A percentile compares a stretch with the other conserved stretches of the same genome.
Evolutionary conservation across 106 monocot genomes (phyloP).

Genomic region (Posidonia australis): DNA sequence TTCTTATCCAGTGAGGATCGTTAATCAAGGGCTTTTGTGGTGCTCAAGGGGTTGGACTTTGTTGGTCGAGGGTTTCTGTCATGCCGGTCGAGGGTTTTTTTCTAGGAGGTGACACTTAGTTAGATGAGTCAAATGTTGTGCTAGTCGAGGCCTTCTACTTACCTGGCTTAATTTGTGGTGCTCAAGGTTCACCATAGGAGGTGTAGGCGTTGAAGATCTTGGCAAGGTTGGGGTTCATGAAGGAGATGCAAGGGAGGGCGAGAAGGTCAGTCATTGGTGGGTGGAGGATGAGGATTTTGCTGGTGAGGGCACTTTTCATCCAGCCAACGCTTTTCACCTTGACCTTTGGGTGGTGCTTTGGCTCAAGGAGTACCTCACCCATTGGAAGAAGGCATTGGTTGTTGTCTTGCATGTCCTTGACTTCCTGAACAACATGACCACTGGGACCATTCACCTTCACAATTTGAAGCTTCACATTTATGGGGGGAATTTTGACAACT

Average conservation of each 20-base stretch:
- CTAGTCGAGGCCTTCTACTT: too few relatives aligned
- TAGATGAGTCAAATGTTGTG: too few relatives aligned
- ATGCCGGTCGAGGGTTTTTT: too few relatives aligned
- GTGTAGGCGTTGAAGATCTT: slow-evolving; percentile 66
- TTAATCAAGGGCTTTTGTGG: too few relatives aligned
- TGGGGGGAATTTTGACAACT: slow-evolving; percentile 80
- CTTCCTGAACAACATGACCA: slow-evolving; percentile 80
- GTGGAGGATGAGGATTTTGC: slow-evolving; percentile 95
- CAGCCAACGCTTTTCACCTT: slow-evolving; percentile 86
- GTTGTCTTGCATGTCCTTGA: slow-evolving; percentile 92
- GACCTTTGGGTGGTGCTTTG: slow-evolving; percentile 92
- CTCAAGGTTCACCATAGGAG: too few relatives aligned
- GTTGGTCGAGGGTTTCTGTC: too few relatives aligned
- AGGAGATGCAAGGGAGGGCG: slow-evolving; percentile 71
- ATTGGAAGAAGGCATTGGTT: slow-evolving; percentile 96
- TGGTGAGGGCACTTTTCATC: slow-evolving; percentile 75
- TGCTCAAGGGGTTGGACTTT: too few relatives aligned
- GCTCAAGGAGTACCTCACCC: slow-evolving; percentile 83
- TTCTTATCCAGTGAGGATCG: too few relatives aligned
- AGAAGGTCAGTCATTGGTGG: slow-evolving; percentile 86
- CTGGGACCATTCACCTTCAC: slow-evolving; percentile 79
- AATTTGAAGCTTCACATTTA: slow-evolving; percentile 71
- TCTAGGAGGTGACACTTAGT: too few relatives aligned
- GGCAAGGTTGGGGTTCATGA: slow-evolving; percentile 61
- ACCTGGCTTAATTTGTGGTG: too few relatives aligned